Evolutionary conservation across 139 green algal genomes (phyloP), one percentile per base, ranked within the genome.

Genomic region (Chlorella sorokiniana): DNA sequence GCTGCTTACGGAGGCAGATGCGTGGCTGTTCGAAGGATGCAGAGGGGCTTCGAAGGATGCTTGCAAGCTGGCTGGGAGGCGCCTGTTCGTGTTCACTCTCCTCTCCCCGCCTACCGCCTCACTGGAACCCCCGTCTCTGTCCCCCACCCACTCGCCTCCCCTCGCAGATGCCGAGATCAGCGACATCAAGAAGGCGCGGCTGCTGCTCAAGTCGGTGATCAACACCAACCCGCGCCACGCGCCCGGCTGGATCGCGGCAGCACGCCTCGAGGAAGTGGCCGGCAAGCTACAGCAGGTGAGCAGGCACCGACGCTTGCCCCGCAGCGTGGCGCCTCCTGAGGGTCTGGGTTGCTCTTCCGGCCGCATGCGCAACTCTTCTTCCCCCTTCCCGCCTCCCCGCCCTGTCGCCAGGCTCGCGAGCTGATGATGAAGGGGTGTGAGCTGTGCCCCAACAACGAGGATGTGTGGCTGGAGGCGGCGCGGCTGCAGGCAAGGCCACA

Each of bases 131-230:
- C 61, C 40, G 25, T 4, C n/a, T 27, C 9, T 11, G 37, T 11
- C 25, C 25, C 29, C 0, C 25, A 35, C 22, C 37, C 35, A 42
- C 33, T 37, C 7, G 16, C 18, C 4, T 33, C 83, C 86, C 38
- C 88, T 44, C 44, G 83, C 89, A 71, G 95, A 97, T 54, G 92
- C 95, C 8, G 97, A 99, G 81, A 97, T 99, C 52, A 89, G 82
- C 27, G 97, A 99, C 92, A 98, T 99, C 86, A 99, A 99, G 81
- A 98, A 98, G 82, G 97, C 97, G 22, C 88, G 97, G 20, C 91
- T 96, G 84, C 92, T 99, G 86, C 89, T 99, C 14, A 98, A 98
- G 87, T 93, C 79, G 33, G 95, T 99, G 31, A 98, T 97, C 71
- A 89, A 91, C 42, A 99, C 96, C 63, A 99, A 99, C 86, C 96